Percentiles rank a stretch among this genome's conserved stretches.
Evolutionary conservation across 495 filamentous ascomycete genomes (phyloP).

Genomic region (Podospora bellae-mahoneyi): DNA sequence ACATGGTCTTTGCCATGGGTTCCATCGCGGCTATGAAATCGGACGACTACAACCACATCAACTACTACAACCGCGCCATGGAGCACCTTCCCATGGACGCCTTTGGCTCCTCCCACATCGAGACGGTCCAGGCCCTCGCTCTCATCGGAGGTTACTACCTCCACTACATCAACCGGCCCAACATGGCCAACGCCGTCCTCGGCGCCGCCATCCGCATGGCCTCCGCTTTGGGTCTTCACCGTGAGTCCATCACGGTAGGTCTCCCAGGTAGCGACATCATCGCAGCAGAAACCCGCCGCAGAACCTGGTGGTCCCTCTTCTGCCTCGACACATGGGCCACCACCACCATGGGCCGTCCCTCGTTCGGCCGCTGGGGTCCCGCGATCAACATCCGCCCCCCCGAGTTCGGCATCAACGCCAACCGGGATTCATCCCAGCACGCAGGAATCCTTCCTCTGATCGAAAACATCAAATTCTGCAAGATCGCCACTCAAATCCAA

Average conservation of each 20-base stretch:
- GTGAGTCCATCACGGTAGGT: constrained; percentile 58
- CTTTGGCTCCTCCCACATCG: constrained; percentile 66
- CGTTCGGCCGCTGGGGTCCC: constrained; percentile 69
- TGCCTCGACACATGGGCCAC: constrained; percentile 77
- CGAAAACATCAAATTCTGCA: constrained; percentile 77
- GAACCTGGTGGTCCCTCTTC: constrained; percentile 79
- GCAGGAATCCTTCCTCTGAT: constrained; percentile 67
- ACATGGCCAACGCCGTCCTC: constrained; percentile 65
- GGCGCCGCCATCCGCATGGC: constrained; percentile 70
- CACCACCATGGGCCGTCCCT: constrained; percentile 73
- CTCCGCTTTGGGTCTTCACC: constrained; percentile 68
- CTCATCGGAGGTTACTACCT: constrained; percentile 75
- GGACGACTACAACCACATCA: constrained; percentile 66
- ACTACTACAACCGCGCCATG: constrained; percentile 69
- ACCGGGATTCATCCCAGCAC: constrained; percentile 51
- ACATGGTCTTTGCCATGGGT: constrained; percentile 78
- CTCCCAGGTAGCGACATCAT: constrained; percentile 46
- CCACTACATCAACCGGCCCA: constrained; percentile 75
- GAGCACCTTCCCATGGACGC: constrained; percentile 64
- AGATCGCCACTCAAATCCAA: constrained; percentile 73
- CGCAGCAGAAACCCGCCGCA: constrained; percentile 60
- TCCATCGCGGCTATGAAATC: constrained; percentile 67
- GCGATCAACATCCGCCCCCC: constrained; percentile 69
- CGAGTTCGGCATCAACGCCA: constrained; percentile 49
- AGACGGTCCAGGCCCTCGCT: constrained; percentile 66